Evolutionary conservation across 768 basidiomycete genomes (phyloP), one percentile per base, ranked within the genome.

Genomic region (Cyclocybe aegerita): DNA sequence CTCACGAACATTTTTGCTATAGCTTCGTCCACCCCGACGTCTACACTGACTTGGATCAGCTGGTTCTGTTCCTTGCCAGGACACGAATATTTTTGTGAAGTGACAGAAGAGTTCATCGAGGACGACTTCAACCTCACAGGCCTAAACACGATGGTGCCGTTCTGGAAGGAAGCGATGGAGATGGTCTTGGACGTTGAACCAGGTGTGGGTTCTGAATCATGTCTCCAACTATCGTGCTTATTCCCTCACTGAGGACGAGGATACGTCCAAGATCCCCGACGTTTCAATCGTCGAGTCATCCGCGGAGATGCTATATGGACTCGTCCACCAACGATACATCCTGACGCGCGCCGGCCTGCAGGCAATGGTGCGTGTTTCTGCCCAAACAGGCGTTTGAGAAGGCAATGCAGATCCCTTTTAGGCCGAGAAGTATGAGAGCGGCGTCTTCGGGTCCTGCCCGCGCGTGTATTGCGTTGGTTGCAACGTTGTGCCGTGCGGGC

Each of bases 101-200:
- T 98, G 41, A 87, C 92, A 51, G 95, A 97, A 66, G 97, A 99
- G 66, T 99, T 98, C 70, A 98, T 99, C 67, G 93, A 98, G 68
- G 97, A 99, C 71, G 93, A 98, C 65, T 99, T 99, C 76, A 99
- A 99, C 73, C 77, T 99, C 35, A 99, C 97, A 4, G 97, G 97
- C 5, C 71, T 99, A 66, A 96, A 94, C 64, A 81, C 81, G 31
- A 86, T 95, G 86, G 97, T 98, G 12, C 97, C 97, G 7, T 99
- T 99, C 67, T 99, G 96, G 93, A 98, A 98, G 68, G 97, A 99
- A 68, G 97, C 97, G 39, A 90, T 99, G 88, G 97, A 99, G 74
- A 99, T 99, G 97, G 93, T 99, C 11, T 71, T 99, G 58, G 97
- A 99, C 72, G 96, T 98, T 46, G 97, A 99, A 71, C 93, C 97